Evolutionary conservation across 2,329 filamentous ascomycete genomes (phyloP), one percentile per base, ranked within the genome.

Genomic region (Setomelanomma holmii): DNA sequence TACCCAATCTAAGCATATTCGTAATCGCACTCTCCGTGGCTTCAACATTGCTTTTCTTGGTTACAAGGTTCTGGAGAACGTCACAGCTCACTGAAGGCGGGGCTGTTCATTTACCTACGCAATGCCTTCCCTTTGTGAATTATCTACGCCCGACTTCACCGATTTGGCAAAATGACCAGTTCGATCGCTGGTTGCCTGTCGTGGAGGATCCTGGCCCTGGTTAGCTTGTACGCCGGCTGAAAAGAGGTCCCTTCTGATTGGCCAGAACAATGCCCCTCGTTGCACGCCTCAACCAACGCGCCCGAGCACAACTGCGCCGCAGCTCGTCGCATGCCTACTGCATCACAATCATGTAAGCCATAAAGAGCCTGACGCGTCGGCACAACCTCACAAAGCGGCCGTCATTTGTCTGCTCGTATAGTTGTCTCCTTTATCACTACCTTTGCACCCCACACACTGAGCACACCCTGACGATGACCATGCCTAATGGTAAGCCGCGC

Each of bases 401-500:
- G n/a, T 39, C 22, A 49, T 56, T 56, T 49, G 45, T 43, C 21
- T 38, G 38, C 33, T 53, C 46, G 49, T 46, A 48, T 22, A 46
- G 21, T n/a, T 4, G 40, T 16, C 7, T 21, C 4, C 10, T 16
- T 36, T 24, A n/a, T 24, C 19, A 27, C 45, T 12, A 4, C 19
- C 10, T 8, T 19, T 21, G 23, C 27, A 14, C 14, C 27, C 10
- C 27, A 14, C 27, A 30, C 14, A 30, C n/a, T n/a, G 27, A 30
- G 27, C 27, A 3, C 14, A 30, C 5, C 27, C 3, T 30, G 14
- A 30, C 27, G 3, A 60, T 57, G 49, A 42, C 38, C 6, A 45
- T 47, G 35, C 27, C 49, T 14, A 30, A 40, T 23, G 52, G 55
- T 17, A 61, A 58, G 35, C 33, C 45, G 10, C 58, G 58, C 35